phyloP scores from a whole-genome alignment of 2,329 filamentous ascomycete genomes.

The Zalaria obscura region DNA sequence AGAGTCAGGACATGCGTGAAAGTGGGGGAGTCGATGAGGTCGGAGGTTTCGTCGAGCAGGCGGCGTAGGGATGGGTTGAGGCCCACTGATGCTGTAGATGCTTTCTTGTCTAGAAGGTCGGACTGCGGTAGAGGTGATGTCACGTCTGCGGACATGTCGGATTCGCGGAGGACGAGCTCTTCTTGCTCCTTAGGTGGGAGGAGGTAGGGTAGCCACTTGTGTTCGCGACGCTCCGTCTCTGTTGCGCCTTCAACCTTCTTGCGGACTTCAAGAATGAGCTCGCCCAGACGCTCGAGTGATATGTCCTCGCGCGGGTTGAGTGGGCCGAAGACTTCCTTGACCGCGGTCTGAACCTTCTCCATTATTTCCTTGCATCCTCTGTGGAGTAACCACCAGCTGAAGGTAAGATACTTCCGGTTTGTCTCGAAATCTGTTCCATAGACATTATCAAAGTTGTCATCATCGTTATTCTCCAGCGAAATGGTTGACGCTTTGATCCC shows the following conservation, averaged over 20 bases:
- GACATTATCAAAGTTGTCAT: conserved; percentile 66
- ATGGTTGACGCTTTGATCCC: conserved; percentile 56
- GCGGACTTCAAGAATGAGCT: conserved; percentile 70
- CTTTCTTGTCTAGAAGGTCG: conserved; percentile 9
- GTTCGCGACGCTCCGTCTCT: conserved; percentile 45
- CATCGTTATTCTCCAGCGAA: conserved; percentile 83
- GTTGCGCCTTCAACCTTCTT: conserved; percentile 69
- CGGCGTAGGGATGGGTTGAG: conserved; percentile 55
- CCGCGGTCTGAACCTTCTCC: conserved; percentile 68
- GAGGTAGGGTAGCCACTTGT: conserved; percentile 70
- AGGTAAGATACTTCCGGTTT: conserved; percentile 85
- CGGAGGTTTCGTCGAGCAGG: conserved; percentile 87
- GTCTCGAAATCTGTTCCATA: conserved; percentile 93
- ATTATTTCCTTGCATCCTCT: conserved; percentile 75
- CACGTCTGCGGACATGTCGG: conserved; percentile 48
- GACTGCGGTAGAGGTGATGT: conserved; percentile 18
- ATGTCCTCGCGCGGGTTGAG: conserved; percentile 82
- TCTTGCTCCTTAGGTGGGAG: conserved; percentile 70
- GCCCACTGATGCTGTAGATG: conserved; percentile 22
- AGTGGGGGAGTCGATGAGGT: conserved; percentile 84
- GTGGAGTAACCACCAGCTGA: conserved; percentile 96
- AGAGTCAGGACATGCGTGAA: conserved; percentile 78
- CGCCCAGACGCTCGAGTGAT: conserved; percentile 63
- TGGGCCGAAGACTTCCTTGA: conserved; percentile 77
- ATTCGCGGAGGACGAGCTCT: conserved; percentile 70